Conservation (phyloP, 176 grass and related monocot genomes). For the Juncus inflexus region DNA sequence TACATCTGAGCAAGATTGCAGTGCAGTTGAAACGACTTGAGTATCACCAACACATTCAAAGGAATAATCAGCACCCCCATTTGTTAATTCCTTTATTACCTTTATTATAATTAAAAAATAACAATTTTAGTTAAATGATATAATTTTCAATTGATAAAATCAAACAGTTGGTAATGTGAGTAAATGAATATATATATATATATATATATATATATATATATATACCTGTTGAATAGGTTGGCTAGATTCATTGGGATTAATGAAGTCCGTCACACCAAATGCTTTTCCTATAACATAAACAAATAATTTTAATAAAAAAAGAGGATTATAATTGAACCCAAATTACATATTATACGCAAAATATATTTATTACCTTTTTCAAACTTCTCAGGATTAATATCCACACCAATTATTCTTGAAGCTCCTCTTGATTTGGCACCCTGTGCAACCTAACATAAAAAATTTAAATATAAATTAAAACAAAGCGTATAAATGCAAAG, state of each 20-base stretch:
- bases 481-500: background rate
- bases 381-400: constrained; percentile 78
- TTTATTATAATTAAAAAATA: constrained; percentile 27
- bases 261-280: constrained; percentile 87
- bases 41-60: constrained; percentile 96
- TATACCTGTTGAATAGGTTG: constrained; percentile 91
- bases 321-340: background rate
- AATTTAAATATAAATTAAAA: constrained; percentile 1
- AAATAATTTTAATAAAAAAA: constrained; percentile 28
- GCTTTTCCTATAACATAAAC: constrained; percentile 54
- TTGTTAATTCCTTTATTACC: constrained; percentile 64
- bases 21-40: constrained; percentile 62
- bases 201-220: constrained; percentile 1
- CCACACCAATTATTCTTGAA: constrained; percentile 82
- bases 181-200: constrained; percentile 1
- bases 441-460: constrained; percentile 73
- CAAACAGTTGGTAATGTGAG: background rate
- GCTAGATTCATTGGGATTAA: constrained; percentile 58
- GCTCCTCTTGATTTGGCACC: constrained; percentile 76
- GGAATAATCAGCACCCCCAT: constrained; percentile 91
- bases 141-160: background rate
- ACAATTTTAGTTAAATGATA: constrained; percentile 12
- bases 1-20: constrained; percentile 95
- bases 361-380: constrained; percentile 54
- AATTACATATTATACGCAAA: background rate